Base-by-base conservation (phyloP, 2,329 filamentous ascomycete species). In the Gaeumannomyces sp. region DNA sequence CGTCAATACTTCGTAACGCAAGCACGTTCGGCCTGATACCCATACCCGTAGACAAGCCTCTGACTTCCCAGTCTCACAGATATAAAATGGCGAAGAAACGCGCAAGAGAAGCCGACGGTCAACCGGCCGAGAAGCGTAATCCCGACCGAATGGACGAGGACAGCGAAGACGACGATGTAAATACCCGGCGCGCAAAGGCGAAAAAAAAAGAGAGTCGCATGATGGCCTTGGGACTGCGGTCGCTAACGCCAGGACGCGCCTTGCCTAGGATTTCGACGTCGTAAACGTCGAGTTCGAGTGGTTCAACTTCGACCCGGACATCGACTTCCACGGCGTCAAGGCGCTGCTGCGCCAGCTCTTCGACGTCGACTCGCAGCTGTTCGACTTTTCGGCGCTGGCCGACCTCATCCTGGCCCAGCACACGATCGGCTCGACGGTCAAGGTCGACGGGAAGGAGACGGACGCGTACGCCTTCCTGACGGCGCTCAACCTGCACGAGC, bases 221-320 rank as follows among this genome's bases (percentile, higher is more conserved):
- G 60, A 27, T 50, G 22, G 22, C 53, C 53, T 13, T 53, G 22
- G 45, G 45, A 4, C 22, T 11, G 38, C 28, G 10, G 66, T 70
- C n/a, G 45, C 45, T 53, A 64, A 73, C 66, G 67, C 65, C 53
- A 7, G 31, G n/a, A 22, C 22, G 13, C 22, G 22, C 38, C 16
- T 25, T 11, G 45, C 45, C 7, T 64, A 96, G 91, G 92, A 97
- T 72, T 90, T 93, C 73, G 91, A 97, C 74, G 90, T 94, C 76
- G 87, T 99, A 69, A 89, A 98, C 74, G 93, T 98, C 65, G 94
- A 98, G 69, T 99, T 99, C 73, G 95, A 99, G 80, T 98, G 93
- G 91, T 99, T 98, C 80, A 96, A 97, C 78, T 96, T 94, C 68
- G 89, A 95, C 71, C 83, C 91, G 2, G 87, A 90, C 10, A 84